Base-by-base conservation (phyloP, 2,329 filamentous ascomycete species). In the Rutstroemia sp. region DNA sequence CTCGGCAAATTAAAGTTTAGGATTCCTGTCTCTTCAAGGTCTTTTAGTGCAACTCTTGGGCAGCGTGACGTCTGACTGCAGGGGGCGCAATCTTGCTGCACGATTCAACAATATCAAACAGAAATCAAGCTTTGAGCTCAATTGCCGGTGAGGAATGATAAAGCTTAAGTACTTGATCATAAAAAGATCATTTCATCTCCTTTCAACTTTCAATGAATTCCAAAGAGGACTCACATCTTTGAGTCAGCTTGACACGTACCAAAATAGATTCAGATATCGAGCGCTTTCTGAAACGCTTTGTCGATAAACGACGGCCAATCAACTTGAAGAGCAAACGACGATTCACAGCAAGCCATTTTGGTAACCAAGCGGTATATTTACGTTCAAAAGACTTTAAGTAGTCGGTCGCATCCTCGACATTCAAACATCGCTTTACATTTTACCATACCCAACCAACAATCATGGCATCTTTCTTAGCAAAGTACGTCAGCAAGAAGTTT, bases 401-500 rank as follows among this genome's bases (percentile, higher is more conserved):
- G 21, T 12, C 9, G 5, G 21, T 12, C 9, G 5, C 40, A 42
- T 44, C 30, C 34, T 34, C 21, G 9, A 17, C 17, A 19, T 5
- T 16, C n/a, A 23, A 42, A 3, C 10, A 3, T 4, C 16, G 7
- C 30, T 38, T 45, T 16, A 5, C 25, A 48, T 3, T 12, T 27
- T n/a, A 8, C 19, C 19, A 51, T 5, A 56, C 7, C 21, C 45
- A 30, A 51, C 21, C 52, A 52, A 57, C 61, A 65, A 73, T 61
- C 60, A 85, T 85, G 82, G 72, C 80, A 39, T 73, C 73, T 34
- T 65, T 78, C 34, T 66, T 81, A 27, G 74, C 77, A 58, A 84
- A 83, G 67, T 72, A 77, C 57, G 73, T 83, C 45, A 75, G 74
- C 61, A 80, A 79, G 67, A 81, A 75, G 68, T 76, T 85, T 39